Evolutionary conservation across 345 rosid species (phyloP), one percentile per base, ranked within the genome.

Genomic region (Populus alba): DNA sequence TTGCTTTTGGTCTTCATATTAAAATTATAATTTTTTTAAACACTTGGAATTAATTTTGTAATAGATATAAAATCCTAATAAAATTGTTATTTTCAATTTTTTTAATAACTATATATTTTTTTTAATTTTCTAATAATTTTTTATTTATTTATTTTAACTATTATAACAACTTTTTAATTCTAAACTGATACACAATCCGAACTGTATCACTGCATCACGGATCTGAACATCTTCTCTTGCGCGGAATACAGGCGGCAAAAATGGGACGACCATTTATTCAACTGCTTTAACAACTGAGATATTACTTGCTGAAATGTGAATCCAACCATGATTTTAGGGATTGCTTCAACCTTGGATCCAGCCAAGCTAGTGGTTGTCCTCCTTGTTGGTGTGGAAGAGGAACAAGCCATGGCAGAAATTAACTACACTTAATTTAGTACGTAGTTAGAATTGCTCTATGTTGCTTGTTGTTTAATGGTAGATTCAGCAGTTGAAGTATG

Each of bases 141-240:
- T 1, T 29, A 29, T 29, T 1, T 31, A n/a, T n/a, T n/a, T n/a
- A n/a, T 31, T 31, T 31, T 31, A 31, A 3, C 31, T 29, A 29
- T 29, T 31, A 4, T 31, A 3, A 31, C 33, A 31, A 31, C 33
- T 31, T 31, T 31, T 31, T 31, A 31, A 33, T 33, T 33, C 35
- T 33, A 90, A 80, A 83, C 89, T 87, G 68, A 86, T 83, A 90
- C 91, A 90, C 16, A 90, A 45, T 29, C 96, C 93, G 86, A 91
- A 83, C 86, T 90, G 92, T 51, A 88, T 80, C 71, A 90, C 93
- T 3, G 90, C 87, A 79, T 89, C 84, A 20, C 87, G 86, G 39
- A 86, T 91, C 39, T 87, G 41, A 16, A 74, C 85, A 81, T 85
- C 88, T 7, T 80, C 80, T 78, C 84, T 61, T 9, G 91, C 87